phyloP scores from a whole-genome alignment of 495 filamentous ascomycete species.

The Hypoxylon perforatum region DNA sequence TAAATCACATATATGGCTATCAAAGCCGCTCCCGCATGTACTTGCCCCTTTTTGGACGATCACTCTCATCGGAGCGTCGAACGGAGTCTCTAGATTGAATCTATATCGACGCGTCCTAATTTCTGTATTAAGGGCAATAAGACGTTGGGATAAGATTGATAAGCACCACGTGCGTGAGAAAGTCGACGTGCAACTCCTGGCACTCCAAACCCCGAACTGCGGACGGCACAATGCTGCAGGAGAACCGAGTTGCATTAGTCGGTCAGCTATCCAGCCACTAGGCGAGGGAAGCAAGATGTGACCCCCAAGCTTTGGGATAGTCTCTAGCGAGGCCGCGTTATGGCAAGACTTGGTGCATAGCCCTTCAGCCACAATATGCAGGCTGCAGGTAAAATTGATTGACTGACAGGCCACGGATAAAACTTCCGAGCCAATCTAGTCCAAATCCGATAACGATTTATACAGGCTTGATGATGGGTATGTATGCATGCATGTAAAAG shows the following conservation, averaged over 20 bases:
- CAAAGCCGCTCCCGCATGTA: conserved; percentile 20
- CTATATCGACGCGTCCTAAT: conserved; percentile 26
- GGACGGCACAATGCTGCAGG: conserved; percentile 39
- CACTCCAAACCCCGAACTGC: conserved; percentile 29
- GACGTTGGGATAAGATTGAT: conserved; percentile 45
- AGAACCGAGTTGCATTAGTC: conserved; percentile 36
- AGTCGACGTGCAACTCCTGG: conserved; percentile 15
- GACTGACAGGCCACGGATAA: conserved; percentile 37
- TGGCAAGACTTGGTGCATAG: conserved; percentile 27
- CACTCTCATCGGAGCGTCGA: conserved; percentile 30
- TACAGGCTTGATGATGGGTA: conserved; percentile 11
- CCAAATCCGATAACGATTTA: conserved; percentile 38
- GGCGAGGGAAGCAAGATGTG: conserved; percentile 23
- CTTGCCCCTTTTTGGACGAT: conserved; percentile 31
- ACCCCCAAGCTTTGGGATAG: conserved; percentile 21
- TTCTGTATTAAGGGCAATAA: conserved; percentile 30
- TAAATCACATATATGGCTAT: conserved; percentile 23
- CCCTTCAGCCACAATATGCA: conserved; percentile 35
- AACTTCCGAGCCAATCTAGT: conserved; percentile 32
- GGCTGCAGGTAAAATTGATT: conserved; percentile 43
- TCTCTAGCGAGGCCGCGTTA: conserved; percentile 30
- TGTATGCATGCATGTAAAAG: conserved; percentile 7
- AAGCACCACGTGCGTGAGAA: conserved; percentile 42
- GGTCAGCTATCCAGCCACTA: conserved; percentile 17
- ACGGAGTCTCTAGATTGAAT: conserved; percentile 29